Conservation (phyloP, 495 filamentous ascomycete genomes). For the Terfezia claveryi region DNA sequence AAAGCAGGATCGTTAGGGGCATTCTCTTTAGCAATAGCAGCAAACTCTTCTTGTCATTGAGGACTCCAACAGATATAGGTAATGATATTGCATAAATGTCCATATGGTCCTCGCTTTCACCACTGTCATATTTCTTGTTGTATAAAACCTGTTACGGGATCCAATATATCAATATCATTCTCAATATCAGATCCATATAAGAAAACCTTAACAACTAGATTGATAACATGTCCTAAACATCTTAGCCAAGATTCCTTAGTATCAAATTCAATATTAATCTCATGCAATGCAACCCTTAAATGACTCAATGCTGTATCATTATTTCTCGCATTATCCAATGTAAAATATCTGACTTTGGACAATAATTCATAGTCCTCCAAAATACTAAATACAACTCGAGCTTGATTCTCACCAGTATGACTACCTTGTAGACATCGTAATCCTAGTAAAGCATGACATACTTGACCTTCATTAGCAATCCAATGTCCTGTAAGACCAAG, state of each 20-base stretch:
- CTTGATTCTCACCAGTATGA: no score
- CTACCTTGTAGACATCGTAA: no score
- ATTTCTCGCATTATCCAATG: no score
- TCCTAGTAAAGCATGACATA: no score
- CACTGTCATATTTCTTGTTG: constrained; percentile 1
- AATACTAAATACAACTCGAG: no score
- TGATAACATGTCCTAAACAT: constrained; percentile 8
- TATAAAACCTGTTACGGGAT: neutral
- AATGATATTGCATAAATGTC: constrained; percentile 7
- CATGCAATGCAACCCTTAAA: no score
- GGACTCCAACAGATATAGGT: constrained; percentile 2
- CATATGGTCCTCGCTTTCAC: constrained; percentile 4
- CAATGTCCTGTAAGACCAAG: no score
- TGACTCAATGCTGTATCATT: no score
- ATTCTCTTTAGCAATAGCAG: neutral
- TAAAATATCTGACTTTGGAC: no score
- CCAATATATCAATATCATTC: neutral
- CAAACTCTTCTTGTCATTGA: constrained; percentile 2
- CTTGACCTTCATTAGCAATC: no score
- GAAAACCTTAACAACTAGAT: constrained; percentile 6
- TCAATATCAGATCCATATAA: neutral
- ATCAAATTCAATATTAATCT: constrained; percentile 2
- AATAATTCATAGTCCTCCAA: no score
- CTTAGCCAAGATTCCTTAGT: neutral
- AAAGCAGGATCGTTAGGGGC: neutral